Evolutionary conservation across 2,329 filamentous ascomycete species (phyloP).

Genomic region (Penicillium paneum): DNA sequence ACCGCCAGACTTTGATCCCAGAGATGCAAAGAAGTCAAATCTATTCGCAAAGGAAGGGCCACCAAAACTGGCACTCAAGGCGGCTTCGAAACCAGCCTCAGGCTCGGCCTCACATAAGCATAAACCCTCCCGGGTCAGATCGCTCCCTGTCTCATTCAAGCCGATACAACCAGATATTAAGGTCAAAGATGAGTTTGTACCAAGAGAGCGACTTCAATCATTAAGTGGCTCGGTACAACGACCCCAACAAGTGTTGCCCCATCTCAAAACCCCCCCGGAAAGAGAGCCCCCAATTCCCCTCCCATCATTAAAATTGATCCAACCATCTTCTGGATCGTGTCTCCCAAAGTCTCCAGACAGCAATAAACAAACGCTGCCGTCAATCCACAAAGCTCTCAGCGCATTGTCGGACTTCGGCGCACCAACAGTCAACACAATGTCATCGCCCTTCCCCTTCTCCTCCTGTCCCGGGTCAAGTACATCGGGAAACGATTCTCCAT

Average conservation of each 20-base stretch:
- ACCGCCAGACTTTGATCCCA: conserved; percentile 3
- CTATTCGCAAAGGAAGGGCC: background rate
- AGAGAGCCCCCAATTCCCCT: conserved; percentile 33
- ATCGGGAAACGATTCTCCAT: conserved; percentile 27
- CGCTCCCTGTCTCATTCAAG: background rate
- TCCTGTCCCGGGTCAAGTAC: conserved; percentile 28
- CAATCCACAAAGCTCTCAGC: conserved; percentile 40
- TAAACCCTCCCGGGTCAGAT: background rate
- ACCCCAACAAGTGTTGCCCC: conserved; percentile 7
- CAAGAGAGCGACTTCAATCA: conserved; percentile 5
- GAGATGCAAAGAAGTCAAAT: background rate
- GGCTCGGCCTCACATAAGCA: background rate
- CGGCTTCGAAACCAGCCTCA: background rate
- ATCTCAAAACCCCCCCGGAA: conserved; percentile 30
- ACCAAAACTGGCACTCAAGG: background rate
- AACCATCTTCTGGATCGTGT: conserved; percentile 36
- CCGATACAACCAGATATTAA: background rate
- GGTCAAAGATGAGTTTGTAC: background rate
- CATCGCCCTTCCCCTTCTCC: conserved; percentile 23
- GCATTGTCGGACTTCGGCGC: conserved; percentile 28
- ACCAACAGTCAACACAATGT: conserved; percentile 23
- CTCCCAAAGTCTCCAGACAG: conserved; percentile 35
- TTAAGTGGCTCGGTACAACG: conserved; percentile 7
- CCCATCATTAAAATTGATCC: conserved; percentile 41
- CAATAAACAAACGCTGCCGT: conserved; percentile 39